These are phyloP conservation scores for Durio zibethinus DNA, from an alignment of 345 rosid genomes.

Conservation along the genomic window DNA sequence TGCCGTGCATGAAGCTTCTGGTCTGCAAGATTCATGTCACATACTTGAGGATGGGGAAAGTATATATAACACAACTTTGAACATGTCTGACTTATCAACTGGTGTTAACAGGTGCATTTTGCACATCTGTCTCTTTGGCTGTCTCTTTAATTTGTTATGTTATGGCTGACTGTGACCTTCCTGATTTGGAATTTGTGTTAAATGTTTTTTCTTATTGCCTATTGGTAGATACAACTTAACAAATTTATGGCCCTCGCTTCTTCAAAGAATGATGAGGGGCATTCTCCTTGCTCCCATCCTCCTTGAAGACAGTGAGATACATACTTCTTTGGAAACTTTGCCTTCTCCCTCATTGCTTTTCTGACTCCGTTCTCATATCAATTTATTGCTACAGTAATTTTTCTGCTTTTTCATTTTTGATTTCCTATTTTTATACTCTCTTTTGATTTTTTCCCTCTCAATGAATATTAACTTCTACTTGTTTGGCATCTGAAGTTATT, in stretches of 20 bases:
- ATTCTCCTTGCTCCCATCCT: background rate
- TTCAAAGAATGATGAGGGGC: constrained; percentile 1
- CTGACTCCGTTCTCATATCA: background rate
- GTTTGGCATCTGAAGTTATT: constrained; percentile 53
- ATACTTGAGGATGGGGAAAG: constrained; percentile 87
- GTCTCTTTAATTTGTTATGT: background rate
- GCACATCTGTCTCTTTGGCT: constrained; percentile 11
- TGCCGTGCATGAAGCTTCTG: constrained; percentile 94
- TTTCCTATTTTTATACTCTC: background rate
- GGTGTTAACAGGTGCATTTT: constrained; percentile 70
- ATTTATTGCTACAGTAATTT: background rate
- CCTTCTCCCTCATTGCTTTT: background rate
- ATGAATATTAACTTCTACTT: constrained; percentile 20
- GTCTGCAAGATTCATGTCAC: constrained; percentile 86
- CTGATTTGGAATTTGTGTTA: constrained; percentile 11
- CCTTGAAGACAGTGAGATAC: background rate
- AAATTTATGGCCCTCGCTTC: background rate
- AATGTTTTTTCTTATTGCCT: background rate
- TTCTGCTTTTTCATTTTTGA: background rate
- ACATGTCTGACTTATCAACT: constrained; percentile 91
- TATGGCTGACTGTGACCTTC: background rate
- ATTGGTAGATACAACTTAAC: background rate
- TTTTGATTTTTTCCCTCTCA: background rate
- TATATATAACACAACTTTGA: constrained; percentile 87
- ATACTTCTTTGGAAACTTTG: background rate